A percentile compares a stretch with the other conserved stretches of the same genome.
These are phyloP conservation scores for Sarocladiaceae sp. DNA, from an alignment of 2,329 filamentous ascomycete species.

Conservation along the genomic window DNA sequence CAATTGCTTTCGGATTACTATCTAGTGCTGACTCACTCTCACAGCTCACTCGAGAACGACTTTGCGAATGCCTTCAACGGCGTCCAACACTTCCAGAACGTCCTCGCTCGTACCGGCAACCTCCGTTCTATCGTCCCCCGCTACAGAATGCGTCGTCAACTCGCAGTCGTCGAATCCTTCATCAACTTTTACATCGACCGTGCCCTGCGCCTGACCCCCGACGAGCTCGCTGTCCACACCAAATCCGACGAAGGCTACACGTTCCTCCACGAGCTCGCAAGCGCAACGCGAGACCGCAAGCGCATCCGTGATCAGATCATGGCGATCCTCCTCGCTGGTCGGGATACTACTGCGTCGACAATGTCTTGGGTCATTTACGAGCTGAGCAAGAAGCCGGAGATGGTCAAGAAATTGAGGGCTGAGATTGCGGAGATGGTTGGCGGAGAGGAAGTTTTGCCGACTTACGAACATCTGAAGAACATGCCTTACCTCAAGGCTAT, in stretches of 20 bases:
- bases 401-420: conserved; percentile 62
- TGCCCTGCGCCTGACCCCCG: conserved; percentile 62
- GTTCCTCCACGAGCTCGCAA: conserved; percentile 80
- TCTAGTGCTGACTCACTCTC: neutral
- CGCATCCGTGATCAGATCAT: conserved; percentile 82
- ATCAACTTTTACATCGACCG: conserved; percentile 74
- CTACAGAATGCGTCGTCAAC: conserved; percentile 55
- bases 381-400: conserved; percentile 65
- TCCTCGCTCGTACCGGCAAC: conserved; percentile 62
- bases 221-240: conserved; percentile 63
- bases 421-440: conserved; percentile 71
- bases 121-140: conserved; percentile 61
- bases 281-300: conserved; percentile 67
- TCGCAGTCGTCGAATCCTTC: conserved; percentile 71
- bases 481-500: conserved; percentile 79
- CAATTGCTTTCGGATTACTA: neutral
- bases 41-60: conserved; percentile 51
- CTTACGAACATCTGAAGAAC: conserved; percentile 76
- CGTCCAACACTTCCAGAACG: conserved; percentile 69
- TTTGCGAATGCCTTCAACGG: conserved; percentile 82
- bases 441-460: conserved; percentile 49
- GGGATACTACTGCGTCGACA: conserved; percentile 81
- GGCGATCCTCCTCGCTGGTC: conserved; percentile 75
- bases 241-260: conserved; percentile 72
- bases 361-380: conserved; percentile 83